A percentile compares a stretch with the other conserved stretches of the same genome.
These are phyloP conservation scores for Zasmidium cellare DNA, from an alignment of 2,329 filamentous ascomycete species.

Conservation along the genomic window DNA sequence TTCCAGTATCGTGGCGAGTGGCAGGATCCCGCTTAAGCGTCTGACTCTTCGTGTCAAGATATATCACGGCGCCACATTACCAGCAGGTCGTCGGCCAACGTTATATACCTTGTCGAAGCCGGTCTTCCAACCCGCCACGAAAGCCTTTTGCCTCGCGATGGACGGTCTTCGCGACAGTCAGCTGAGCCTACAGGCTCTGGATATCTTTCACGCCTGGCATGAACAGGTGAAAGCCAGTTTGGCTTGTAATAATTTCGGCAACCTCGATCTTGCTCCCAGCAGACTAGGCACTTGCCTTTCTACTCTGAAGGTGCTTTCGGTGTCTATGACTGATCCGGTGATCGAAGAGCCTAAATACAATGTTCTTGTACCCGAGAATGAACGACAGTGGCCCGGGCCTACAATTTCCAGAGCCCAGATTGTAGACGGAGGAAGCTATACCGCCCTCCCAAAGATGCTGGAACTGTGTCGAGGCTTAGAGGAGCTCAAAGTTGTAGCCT, in stretches of 20 bases:
- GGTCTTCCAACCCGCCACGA: background rate
- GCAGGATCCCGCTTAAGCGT: background rate
- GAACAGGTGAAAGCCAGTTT: background rate
- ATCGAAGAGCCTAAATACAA: background rate
- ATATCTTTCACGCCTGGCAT: background rate
- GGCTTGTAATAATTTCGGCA: background rate
- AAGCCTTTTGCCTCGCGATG: background rate
- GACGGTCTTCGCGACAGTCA: background rate
- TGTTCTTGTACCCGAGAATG: background rate
- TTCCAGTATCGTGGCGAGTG: background rate
- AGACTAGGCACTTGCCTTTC: background rate
- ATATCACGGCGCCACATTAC: background rate
- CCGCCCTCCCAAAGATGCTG: background rate
- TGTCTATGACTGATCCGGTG: background rate
- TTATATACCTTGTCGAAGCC: background rate
- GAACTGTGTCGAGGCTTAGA: background rate
- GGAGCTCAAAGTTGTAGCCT: background rate
- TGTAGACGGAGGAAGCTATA: background rate
- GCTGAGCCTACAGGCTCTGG: background rate
- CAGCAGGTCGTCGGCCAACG: background rate
- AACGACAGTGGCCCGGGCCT: background rate
- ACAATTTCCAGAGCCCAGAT: background rate
- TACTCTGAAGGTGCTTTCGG: background rate
- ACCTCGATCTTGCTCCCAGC: background rate
- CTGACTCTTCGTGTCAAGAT: background rate